Conservation (phyloP, 116 monocot genomes). For the Zostera marina region DNA sequence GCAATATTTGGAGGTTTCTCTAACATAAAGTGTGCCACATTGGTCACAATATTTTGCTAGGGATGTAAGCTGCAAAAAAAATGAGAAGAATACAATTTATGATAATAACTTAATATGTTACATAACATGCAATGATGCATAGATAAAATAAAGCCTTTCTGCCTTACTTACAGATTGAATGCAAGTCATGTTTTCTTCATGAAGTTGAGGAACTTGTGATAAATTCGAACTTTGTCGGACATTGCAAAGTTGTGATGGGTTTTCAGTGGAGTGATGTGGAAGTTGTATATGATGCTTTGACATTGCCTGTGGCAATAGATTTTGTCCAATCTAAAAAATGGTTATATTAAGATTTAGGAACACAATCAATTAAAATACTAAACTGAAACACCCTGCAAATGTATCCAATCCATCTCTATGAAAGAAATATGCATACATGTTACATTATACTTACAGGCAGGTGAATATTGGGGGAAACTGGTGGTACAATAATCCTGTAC, state of each 20-base stretch:
- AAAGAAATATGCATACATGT: not conserved
- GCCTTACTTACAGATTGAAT: constrained; percentile 44
- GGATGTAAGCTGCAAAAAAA: constrained; percentile 44
- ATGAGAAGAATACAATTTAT: too few species aligned
- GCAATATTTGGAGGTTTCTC: constrained; percentile 91
- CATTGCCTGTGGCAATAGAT: constrained; percentile 29
- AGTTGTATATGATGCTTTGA: constrained; percentile 49
- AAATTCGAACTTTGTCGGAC: constrained; percentile 46
- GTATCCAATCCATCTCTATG: not conserved
- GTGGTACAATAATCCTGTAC: constrained; percentile 40
- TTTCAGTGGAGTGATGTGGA: constrained; percentile 34
- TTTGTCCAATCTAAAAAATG: constrained; percentile 24
- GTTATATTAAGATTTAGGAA: not conserved
- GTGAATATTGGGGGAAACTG: constrained; percentile 23
- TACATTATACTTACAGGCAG: constrained; percentile 33
- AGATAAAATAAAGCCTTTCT: not conserved
- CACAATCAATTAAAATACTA: not conserved
- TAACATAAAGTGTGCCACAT: constrained; percentile 68
- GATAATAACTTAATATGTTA: too few species aligned
- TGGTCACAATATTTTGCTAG: constrained; percentile 87
- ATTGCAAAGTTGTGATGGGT: constrained; percentile 31
- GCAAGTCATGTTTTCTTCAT: constrained; percentile 39
- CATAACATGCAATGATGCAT: not conserved
- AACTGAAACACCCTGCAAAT: not conserved
- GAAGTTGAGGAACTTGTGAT: constrained; percentile 31